Evolutionary conservation across 1,139 yeast genomes (phyloP).

Genomic region (Saccharomyces hybrid): DNA sequence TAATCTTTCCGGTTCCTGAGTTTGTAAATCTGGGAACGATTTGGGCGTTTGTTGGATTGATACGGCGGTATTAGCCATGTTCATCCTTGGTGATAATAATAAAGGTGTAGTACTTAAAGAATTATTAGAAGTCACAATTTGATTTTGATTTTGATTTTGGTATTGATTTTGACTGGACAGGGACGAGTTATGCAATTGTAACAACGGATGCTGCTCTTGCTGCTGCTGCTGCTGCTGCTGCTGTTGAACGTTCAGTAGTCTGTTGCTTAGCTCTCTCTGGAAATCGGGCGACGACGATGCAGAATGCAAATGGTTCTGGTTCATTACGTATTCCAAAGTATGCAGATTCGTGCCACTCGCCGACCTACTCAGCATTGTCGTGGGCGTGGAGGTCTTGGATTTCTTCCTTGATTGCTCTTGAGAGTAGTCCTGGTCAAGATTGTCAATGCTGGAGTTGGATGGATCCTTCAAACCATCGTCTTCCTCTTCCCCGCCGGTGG

Average conservation of each 20-base stretch:
- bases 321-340: constrained; percentile 4
- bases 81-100: constrained; percentile 7
- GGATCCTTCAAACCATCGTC: constrained; percentile 11
- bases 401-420: constrained; percentile 19
- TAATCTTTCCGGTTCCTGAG: constrained; percentile 9
- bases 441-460: constrained; percentile 7
- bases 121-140: background rate
- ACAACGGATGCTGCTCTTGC: constrained; percentile 1
- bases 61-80: background rate
- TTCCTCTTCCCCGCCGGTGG: constrained; percentile 14
- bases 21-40: constrained; percentile 1
- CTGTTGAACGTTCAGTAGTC: constrained; percentile 18
- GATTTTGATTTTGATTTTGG: background rate
- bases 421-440: constrained; percentile 9
- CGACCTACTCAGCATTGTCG: constrained; percentile 18
- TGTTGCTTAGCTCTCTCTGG: constrained; percentile 18
- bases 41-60: background rate
- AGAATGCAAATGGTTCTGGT: constrained; percentile 2
- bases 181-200: constrained; percentile 5
- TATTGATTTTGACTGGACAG: constrained; percentile 1
- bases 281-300: constrained; percentile 6
- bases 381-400: constrained; percentile 23
- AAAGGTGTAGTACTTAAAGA: background rate
- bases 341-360: constrained; percentile 12
- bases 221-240: constrained; percentile 14